These are phyloP conservation scores for Wallacemonas sp. DNA, from an alignment of 208 protist species.

Conservation along the genomic window DNA sequence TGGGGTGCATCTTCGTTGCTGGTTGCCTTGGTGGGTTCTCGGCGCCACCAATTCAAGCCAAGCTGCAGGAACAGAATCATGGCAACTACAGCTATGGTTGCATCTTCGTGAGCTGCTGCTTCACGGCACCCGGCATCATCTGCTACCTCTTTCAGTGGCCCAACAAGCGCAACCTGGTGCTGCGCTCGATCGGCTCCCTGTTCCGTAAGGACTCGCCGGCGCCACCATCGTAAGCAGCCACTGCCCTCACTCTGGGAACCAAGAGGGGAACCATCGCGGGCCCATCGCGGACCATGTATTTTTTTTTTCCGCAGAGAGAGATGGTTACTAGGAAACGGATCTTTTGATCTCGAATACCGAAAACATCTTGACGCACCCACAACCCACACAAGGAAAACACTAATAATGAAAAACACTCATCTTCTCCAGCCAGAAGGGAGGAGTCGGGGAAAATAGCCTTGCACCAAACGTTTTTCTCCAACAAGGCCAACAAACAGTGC, in stretches of 20 bases:
- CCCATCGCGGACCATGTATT: too few species aligned
- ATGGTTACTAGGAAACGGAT: too few species aligned
- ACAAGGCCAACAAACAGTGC: too few species aligned
- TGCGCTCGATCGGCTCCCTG: constrained; percentile 10
- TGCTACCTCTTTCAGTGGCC: constrained; percentile 69
- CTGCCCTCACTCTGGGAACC: background rate
- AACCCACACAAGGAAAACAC: too few species aligned
- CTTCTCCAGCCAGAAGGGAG: too few species aligned
- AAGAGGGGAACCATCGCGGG: too few species aligned
- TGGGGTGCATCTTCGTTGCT: constrained; percentile 71
- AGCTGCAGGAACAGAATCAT: constrained; percentile 55
- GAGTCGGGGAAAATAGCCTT: too few species aligned
- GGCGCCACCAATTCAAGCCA: constrained; percentile 69
- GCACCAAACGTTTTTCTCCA: too few species aligned
- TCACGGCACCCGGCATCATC: constrained; percentile 51
- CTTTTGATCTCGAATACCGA: too few species aligned
- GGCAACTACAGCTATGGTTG: constrained; percentile 80
- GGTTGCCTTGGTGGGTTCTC: constrained; percentile 75
- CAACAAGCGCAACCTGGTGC: constrained; percentile 43
- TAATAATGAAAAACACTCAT: too few species aligned
- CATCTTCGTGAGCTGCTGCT: constrained; percentile 73
- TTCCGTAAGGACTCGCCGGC: background rate
- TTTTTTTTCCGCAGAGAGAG: too few species aligned
- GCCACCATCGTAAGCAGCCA: background rate
- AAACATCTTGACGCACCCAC: too few species aligned